These are phyloP conservation scores for Fennellomyces sp. DNA, from an alignment of 371 early-diverging fungal genomes.

Conservation along the genomic window DNA sequence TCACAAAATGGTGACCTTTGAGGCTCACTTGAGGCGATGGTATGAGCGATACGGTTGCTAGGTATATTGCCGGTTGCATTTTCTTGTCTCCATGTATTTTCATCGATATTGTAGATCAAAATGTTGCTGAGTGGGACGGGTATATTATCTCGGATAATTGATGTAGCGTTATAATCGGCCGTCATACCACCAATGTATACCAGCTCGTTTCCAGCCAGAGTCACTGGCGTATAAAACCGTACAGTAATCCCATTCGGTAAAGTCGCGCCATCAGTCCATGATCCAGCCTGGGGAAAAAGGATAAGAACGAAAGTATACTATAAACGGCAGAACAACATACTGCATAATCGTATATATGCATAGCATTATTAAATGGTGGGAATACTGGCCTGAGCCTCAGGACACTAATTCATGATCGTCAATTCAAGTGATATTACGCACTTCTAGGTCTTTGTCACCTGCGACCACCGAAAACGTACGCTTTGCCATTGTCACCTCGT, in stretches of 20 bases:
- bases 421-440: too few species aligned
- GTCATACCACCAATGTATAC: neutral
- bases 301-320: neutral
- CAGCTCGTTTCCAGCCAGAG: neutral
- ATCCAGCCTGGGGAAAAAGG: neutral
- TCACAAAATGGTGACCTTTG: neutral
- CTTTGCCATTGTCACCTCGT: neutral
- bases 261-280: neutral
- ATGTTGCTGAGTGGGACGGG: neutral
- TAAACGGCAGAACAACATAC: neutral
- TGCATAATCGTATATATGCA: neutral
- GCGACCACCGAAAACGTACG: neutral
- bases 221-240: neutral
- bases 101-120: neutral
- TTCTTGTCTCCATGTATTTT: neutral
- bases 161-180: neutral
- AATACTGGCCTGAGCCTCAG: neutral
- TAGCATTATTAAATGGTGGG: neutral
- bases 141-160: neutral
- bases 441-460: neutral
- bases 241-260: neutral
- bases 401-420: neutral
- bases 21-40: neutral
- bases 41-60: neutral
- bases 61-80: neutral